These are phyloP conservation scores for Fistulina hepatica DNA, from an alignment of 1,284 basidiomycete genomes.

Conservation along the genomic window DNA sequence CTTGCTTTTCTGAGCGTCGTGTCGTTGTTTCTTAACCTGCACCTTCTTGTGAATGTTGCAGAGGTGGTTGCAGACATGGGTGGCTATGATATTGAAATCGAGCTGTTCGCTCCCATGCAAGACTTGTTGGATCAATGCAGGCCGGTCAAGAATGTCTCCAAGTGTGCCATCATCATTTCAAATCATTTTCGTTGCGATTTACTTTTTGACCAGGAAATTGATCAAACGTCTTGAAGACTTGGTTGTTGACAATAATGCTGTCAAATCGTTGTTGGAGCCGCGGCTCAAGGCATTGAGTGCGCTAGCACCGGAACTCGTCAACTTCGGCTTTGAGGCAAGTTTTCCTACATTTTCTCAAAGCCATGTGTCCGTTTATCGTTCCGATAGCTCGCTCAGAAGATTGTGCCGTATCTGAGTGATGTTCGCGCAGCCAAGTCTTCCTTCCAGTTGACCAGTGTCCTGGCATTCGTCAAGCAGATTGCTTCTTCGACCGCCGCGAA, in stretches of 20 bases:
- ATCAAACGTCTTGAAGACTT: slow-evolving; percentile 77
- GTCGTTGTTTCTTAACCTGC: background rate
- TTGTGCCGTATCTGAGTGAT: slow-evolving; percentile 70
- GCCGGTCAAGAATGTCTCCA: slow-evolving; percentile 70
- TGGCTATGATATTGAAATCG: slow-evolving; percentile 59
- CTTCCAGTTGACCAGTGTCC: slow-evolving; percentile 64
- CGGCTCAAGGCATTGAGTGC: slow-evolving; percentile 64
- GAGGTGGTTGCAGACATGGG: slow-evolving; percentile 67
- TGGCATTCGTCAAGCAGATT: slow-evolving; percentile 64
- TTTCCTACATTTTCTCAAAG: slow-evolving; percentile 1
- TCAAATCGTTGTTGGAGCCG: slow-evolving; percentile 59
- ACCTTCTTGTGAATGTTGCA: slow-evolving; percentile 19
- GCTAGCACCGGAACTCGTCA: slow-evolving; percentile 70
- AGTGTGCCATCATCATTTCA: slow-evolving; percentile 34
- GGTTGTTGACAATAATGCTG: slow-evolving; percentile 55
- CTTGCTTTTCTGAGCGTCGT: slow-evolving; percentile 6
- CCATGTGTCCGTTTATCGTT: slow-evolving; percentile 1
- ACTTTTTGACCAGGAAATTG: slow-evolving; percentile 54
- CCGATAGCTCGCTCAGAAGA: slow-evolving; percentile 70
- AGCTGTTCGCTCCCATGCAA: slow-evolving; percentile 74
- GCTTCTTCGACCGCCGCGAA: slow-evolving; percentile 63
- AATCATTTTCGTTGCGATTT: background rate
- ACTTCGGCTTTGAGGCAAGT: slow-evolving; percentile 79
- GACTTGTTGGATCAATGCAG: slow-evolving; percentile 72
- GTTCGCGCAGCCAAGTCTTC: slow-evolving; percentile 65